These are phyloP conservation scores for Lepidium campestre DNA, from an alignment of 441 rosid species.

Conservation along the genomic window DNA sequence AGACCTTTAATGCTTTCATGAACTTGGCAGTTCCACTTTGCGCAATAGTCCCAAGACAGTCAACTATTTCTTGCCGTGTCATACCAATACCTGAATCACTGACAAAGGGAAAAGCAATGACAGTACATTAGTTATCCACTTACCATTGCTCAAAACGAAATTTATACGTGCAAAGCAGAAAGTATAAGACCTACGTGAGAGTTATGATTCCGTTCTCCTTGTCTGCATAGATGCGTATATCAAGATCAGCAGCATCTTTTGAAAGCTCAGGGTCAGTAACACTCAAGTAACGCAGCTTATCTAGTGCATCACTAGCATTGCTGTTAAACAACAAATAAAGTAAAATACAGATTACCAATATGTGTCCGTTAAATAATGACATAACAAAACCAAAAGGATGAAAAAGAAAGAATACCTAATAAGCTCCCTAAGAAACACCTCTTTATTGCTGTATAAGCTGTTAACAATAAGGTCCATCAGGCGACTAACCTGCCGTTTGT, in stretches of 20 bases:
- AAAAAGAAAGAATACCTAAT: slow-evolving; percentile 40
- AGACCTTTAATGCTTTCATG: slow-evolving; percentile 83
- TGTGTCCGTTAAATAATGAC: not conserved
- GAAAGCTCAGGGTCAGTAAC: slow-evolving; percentile 71
- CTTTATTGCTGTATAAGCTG: slow-evolving; percentile 91
- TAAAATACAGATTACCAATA: not conserved
- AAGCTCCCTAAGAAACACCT: slow-evolving; percentile 93
- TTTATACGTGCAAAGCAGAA: not conserved
- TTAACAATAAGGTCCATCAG: slow-evolving; percentile 96
- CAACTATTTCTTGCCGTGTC: slow-evolving; percentile 85
- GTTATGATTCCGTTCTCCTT: slow-evolving; percentile 76
- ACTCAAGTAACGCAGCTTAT: slow-evolving; percentile 80
- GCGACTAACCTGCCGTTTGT: slow-evolving; percentile 74
- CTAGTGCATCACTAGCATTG: slow-evolving; percentile 97
- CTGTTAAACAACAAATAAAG: slow-evolving; percentile 33
- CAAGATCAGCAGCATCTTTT: slow-evolving; percentile 66
- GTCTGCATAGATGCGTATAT: slow-evolving; percentile 80
- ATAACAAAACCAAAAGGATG: not conserved
- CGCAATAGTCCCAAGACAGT: slow-evolving; percentile 93
- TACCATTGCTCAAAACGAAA: not conserved
- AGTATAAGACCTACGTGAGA: slow-evolving; percentile 44
- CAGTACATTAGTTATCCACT: not conserved
- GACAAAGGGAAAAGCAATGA: slow-evolving; percentile 15
- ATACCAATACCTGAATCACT: slow-evolving; percentile 95
- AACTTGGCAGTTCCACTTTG: slow-evolving; percentile 97